These are phyloP conservation scores for Boletus vinaceobasis DNA, from an alignment of 768 basidiomycete species.

Conservation along the genomic window DNA sequence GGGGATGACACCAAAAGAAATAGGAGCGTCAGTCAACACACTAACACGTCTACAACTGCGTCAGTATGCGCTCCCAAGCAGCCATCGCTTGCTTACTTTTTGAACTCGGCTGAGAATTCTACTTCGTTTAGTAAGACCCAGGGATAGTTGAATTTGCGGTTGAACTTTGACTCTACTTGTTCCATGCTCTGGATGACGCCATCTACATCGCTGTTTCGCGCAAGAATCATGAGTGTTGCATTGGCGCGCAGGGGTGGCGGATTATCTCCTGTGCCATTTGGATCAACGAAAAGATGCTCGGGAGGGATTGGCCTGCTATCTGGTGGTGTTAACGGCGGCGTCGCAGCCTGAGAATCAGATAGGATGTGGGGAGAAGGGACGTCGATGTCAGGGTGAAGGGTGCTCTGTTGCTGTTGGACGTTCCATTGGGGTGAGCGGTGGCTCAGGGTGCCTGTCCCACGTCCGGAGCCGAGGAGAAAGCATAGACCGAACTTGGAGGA, in stretches of 20 bases:
- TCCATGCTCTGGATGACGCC: slow-evolving; percentile 48
- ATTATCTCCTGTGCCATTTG: background rate
- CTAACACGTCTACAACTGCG: slow-evolving; percentile 30
- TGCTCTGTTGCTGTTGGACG: background rate
- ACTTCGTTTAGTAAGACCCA: slow-evolving; percentile 66
- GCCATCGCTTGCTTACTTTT: slow-evolving; percentile 27
- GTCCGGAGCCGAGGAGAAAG: slow-evolving; percentile 20
- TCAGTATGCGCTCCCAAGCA: background rate
- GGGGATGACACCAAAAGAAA: slow-evolving; percentile 57
- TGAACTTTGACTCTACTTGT: slow-evolving; percentile 57
- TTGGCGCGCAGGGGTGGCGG: slow-evolving; percentile 40
- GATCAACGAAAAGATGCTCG: slow-evolving; percentile 1
- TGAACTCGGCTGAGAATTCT: slow-evolving; percentile 54
- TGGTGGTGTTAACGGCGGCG: background rate
- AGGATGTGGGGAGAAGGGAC: background rate
- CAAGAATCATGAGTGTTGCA: slow-evolving; percentile 57
- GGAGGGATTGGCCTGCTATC: background rate
- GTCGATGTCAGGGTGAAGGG: background rate
- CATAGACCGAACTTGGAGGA: slow-evolving; percentile 16
- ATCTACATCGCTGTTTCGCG: slow-evolving; percentile 44
- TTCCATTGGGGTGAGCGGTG: slow-evolving; percentile 1
- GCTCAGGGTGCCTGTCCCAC: background rate
- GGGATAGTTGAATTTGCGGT: slow-evolving; percentile 54
- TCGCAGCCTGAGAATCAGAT: background rate
- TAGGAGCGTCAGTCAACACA: slow-evolving; percentile 39